phyloP scores from a whole-genome alignment of 2,329 filamentous ascomycete genomes.

The Orbilia blumenaviensis region DNA sequence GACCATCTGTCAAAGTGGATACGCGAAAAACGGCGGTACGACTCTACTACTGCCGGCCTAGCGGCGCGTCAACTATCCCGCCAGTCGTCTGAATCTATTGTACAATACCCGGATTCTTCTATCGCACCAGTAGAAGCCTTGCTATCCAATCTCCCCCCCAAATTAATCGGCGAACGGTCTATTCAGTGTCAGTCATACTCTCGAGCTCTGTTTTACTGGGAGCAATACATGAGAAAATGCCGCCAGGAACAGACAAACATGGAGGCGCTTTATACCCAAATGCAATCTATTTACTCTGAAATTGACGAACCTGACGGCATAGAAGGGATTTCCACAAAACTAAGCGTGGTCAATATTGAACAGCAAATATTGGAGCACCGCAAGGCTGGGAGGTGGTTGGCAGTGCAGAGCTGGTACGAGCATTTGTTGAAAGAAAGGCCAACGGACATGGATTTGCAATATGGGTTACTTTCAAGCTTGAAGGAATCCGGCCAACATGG shows the following conservation, averaged over 20 bases:
- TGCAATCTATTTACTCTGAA: slow-evolving; percentile 94
- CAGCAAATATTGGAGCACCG: slow-evolving; percentile 92
- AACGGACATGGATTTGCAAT: slow-evolving; percentile 77
- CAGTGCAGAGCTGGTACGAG: slow-evolving; percentile 98
- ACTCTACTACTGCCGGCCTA: slow-evolving; percentile 60
- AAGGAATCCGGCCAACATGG: slow-evolving; percentile 96
- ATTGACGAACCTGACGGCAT: slow-evolving; percentile 98
- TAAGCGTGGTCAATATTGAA: slow-evolving; percentile 86
- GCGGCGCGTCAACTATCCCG: slow-evolving; percentile 53
- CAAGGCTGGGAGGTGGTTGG: slow-evolving; percentile 91
- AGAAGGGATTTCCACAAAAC: slow-evolving; percentile 88
- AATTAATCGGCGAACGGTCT: slow-evolving; percentile 80
- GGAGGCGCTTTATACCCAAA: slow-evolving; percentile 74
- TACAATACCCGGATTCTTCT: slow-evolving; percentile 17
- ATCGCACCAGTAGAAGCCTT: slow-evolving; percentile 74
- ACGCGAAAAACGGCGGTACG: slow-evolving; percentile 72
- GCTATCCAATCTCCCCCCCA: slow-evolving; percentile 73
- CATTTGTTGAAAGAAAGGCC: slow-evolving; percentile 83
- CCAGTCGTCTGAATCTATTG: slow-evolving; percentile 27
- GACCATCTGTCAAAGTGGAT: slow-evolving; percentile 94
- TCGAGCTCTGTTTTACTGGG: slow-evolving; percentile 90
- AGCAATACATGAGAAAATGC: slow-evolving; percentile 79
- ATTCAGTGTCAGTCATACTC: slow-evolving; percentile 95
- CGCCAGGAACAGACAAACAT: slow-evolving; percentile 65
- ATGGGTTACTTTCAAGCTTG: slow-evolving; percentile 84